These are phyloP conservation scores for Plasmodium relictum DNA, from an alignment of 169 alveolate genomes.

Conservation along the genomic window DNA sequence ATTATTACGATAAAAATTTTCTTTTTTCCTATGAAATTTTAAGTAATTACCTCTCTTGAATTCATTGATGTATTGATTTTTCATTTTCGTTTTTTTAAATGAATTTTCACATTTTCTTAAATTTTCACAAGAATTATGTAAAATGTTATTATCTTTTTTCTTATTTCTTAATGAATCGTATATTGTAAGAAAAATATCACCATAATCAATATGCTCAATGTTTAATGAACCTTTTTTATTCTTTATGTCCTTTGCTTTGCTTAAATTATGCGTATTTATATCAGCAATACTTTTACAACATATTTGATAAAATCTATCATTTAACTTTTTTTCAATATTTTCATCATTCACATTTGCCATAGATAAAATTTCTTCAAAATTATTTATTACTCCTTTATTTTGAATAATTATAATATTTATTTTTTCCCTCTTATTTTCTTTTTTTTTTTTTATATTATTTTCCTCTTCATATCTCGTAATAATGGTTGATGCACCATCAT, in stretches of 20 bases:
- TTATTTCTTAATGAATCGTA: conserved; percentile 5
- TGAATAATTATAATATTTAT: conserved; percentile 54
- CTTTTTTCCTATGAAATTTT: conserved; percentile 9
- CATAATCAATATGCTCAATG: conserved; percentile 67
- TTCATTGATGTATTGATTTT: conserved; percentile 3
- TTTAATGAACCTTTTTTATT: conserved; percentile 21
- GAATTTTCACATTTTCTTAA: not conserved
- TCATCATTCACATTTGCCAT: conserved; percentile 38
- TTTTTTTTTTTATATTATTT: conserved; percentile 22
- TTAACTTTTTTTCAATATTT: conserved; percentile 47
- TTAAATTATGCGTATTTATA: conserved; percentile 63
- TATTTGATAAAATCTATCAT: conserved; percentile 60
- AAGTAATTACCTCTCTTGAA: conserved; percentile 19
- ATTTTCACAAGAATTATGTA: not conserved
- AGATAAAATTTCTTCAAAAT: conserved; percentile 45
- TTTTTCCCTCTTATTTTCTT: conserved; percentile 31
- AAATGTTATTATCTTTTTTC: conserved; percentile 8
- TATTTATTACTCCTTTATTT: conserved; percentile 37
- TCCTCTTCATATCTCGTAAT: conserved; percentile 49
- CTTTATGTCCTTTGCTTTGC: conserved; percentile 17
- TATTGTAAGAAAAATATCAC: conserved; percentile 61
- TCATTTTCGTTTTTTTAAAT: conserved; percentile 14
- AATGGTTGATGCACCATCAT: conserved; percentile 62
- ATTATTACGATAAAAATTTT: not conserved
- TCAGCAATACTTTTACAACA: conserved; percentile 72